Base-by-base conservation (phyloP, 2,329 filamentous ascomycete genomes). In the Hawksworthiomyces lignivorus region DNA sequence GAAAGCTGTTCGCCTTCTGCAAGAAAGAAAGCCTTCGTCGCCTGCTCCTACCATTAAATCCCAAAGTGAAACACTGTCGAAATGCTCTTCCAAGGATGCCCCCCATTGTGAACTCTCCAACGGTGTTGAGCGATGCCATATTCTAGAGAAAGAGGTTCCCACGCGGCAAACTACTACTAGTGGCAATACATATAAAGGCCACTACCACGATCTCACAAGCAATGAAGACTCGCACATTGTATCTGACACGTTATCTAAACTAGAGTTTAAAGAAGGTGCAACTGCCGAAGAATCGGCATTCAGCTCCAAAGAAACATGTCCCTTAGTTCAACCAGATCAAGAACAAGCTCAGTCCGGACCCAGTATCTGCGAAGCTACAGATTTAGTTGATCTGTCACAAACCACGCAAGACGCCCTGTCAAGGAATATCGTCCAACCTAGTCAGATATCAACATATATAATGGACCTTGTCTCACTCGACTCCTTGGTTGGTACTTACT, bases 311-410 rank as follows among this genome's bases (percentile, higher is more conserved):
- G 24, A 26, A 8, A 12, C 24, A 12, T 26, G 8, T 26, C 8
- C 24, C 24, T 8, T 26, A 8, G 8, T 8, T 26, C 12, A 26
- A 8, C 8, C 8, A 8, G 8, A 26, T 26, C 12, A 26, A 8
- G 24, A 26, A 26, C 24, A 26, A 12, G 8, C 24, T 26, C 8
- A 26, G 24, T 12, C 8, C 8, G 24, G 24, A 26, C 8, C 8
- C 24, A 26, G 12, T 26, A 4, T 26, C 24, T 26, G 8, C 7
- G 18, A 34, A 20, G 18, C 2, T 12, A 18, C 17, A 5, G 38
- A 40, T 17, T 40, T 49, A 15, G 30, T 49, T 4, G 47, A 47
- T 33, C 33, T 49, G 17, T 49, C 45, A 4, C 42, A 43, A 29
- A 21, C 47, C 4, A 2, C 12, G 5, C 30, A 43, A 4, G 9